Conservation (phyloP, 73 alveolate genomes). For the Tetrahymena thermophila region DNA sequence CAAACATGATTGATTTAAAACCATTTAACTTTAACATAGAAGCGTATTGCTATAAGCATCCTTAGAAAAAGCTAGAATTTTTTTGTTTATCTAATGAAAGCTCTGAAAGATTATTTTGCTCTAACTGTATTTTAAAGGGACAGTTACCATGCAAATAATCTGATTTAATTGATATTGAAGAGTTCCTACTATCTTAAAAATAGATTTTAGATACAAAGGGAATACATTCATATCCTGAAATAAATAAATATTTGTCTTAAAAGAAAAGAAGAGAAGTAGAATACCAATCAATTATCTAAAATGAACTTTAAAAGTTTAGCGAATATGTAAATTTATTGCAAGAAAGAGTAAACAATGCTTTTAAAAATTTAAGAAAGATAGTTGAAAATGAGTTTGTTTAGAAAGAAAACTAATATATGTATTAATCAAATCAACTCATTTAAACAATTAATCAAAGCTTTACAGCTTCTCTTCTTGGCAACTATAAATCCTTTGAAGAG, state of each 20-base stretch:
- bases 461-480: neutral
- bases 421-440: neutral
- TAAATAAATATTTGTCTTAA: neutral
- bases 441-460: neutral
- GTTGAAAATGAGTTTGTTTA: neutral
- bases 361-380: neutral
- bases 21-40: neutral
- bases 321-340: neutral
- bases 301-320: neutral
- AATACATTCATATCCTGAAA: neutral
- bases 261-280: neutral
- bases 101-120: neutral
- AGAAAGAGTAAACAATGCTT: neutral
- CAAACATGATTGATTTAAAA: neutral
- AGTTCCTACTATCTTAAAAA: neutral
- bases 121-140: neutral
- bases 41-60: neutral
- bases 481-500: neutral
- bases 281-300: neutral
- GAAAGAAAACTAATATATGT: neutral
- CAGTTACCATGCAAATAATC: neutral
- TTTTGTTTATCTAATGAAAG: neutral
- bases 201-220: neutral
- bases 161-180: neutral
- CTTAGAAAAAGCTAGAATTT: neutral